These are phyloP conservation scores for Cyclocybe cylindracea DNA, from an alignment of 768 basidiomycete genomes.

Conservation along the genomic window DNA sequence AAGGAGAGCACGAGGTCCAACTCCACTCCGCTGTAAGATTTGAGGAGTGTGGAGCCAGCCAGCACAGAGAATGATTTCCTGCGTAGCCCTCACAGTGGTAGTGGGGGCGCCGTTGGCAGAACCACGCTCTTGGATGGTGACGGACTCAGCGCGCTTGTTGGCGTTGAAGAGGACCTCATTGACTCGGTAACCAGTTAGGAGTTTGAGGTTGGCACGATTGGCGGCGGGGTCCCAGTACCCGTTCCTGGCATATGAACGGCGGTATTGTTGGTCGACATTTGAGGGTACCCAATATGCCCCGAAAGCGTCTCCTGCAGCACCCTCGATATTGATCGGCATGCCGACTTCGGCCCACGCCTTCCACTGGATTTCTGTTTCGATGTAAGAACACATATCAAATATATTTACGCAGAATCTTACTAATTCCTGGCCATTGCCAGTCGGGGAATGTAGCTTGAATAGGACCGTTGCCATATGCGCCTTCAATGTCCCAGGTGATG, in stretches of 20 bases:
- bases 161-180: slow-evolving; percentile 9
- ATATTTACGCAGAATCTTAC: not conserved
- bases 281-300: slow-evolving; percentile 14
- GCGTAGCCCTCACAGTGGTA: not conserved
- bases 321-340: slow-evolving; percentile 9
- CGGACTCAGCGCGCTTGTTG: slow-evolving; percentile 3
- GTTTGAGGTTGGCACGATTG: slow-evolving; percentile 8
- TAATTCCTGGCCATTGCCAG: slow-evolving; percentile 14
- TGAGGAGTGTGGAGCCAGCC: slow-evolving; percentile 13
- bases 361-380: slow-evolving; percentile 6
- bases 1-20: slow-evolving; percentile 7
- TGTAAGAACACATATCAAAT: not conserved
- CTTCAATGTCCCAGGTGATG: slow-evolving; percentile 12
- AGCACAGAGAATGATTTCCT: slow-evolving; percentile 10
- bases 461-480: slow-evolving; percentile 11
- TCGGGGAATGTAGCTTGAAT: slow-evolving; percentile 14
- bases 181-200: slow-evolving; percentile 9
- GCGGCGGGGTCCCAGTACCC: slow-evolving; percentile 9
- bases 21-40: slow-evolving; percentile 10
- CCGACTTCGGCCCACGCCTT: slow-evolving; percentile 10
- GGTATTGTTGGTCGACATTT: slow-evolving; percentile 13
- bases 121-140: not conserved
- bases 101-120: slow-evolving; percentile 1
- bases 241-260: slow-evolving; percentile 9
- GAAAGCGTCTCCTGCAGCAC: slow-evolving; percentile 8